Base-by-base conservation (phyloP, 305 asterid genomes). In the Salvia sclarea region DNA sequence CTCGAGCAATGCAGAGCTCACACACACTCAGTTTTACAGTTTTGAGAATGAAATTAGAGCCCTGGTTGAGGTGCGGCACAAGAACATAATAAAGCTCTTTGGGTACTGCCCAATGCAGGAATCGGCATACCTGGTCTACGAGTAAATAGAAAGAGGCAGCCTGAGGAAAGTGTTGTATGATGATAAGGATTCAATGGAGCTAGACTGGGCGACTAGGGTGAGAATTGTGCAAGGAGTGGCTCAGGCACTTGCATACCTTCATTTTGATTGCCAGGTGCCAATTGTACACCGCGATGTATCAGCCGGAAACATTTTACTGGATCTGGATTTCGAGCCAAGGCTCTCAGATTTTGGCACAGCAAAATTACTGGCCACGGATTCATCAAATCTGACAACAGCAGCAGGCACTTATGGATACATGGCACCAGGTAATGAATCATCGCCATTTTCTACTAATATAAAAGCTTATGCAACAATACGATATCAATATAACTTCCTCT, bases 401-500 rank as follows among this genome's bases (percentile, higher is more conserved):
- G 96, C 91, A 4, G 96, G 98, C 18, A 87, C 98, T 22, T 91
- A 89, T 55, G 98, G 98, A 64, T 91, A 89, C 74, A 89, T 91
- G 90, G 96, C 98, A 56, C 98, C 98, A 83, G 96, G 97, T 91
- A 82, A 71, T 41, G 49, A 54, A 30, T 31, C 28, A n/a, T n/a
- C n/a, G n/a, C n/a, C n/a, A n/a, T 0, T 50, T 14, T 20, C 0
- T 50, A 20, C 9, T 1, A 3, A 5, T 2, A 47, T 21, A 6
- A 10, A 3, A n/a, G n/a, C 10, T 50, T 10, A 8, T 5, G 31
- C 57, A 20, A 3, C 2, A 50, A 9, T 2, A 16, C 9, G 14
- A 0, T n/a, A n/a, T n/a, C n/a, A n/a, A n/a, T n/a, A n/a, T 14
- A 44, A 5, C 50, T 14, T 44, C n/a, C n/a, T n/a, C n/a, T n/a